A percentile compares a stretch with the other conserved stretches of the same genome.
Conservation (phyloP, 306 rosid species). For the Lathyrus tuberosus region DNA sequence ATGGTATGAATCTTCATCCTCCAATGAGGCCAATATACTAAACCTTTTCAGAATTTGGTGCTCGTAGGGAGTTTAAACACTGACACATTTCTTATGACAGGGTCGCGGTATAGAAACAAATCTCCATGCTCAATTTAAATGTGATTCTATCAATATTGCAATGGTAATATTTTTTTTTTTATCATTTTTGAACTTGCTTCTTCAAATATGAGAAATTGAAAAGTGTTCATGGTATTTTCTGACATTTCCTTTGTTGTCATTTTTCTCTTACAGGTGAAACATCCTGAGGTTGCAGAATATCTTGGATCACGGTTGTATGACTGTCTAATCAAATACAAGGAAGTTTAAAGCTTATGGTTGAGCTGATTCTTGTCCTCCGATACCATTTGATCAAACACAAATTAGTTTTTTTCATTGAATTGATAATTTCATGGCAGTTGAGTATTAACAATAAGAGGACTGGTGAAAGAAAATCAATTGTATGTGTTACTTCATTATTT, state of each 20-base stretch:
- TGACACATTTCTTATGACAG: conserved; percentile 49
- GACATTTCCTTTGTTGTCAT: conserved; percentile 17
- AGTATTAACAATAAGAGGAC: not conserved
- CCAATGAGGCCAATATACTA: not conserved
- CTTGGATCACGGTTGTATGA: conserved; percentile 92
- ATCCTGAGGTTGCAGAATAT: conserved; percentile 88
- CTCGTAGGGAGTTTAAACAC: not conserved
- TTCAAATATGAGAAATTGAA: not conserved
- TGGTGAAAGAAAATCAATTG: not conserved
- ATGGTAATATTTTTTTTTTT: conserved; percentile 59
- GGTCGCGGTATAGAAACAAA: conserved; percentile 97
- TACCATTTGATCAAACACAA: not conserved
- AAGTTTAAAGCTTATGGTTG: conserved; percentile 52
- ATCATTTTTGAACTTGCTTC: conserved; percentile 5
- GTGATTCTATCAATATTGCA: conserved; percentile 90
- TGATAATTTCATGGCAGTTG: not conserved
- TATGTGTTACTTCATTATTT: not conserved
- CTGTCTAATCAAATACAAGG: conserved; percentile 78
- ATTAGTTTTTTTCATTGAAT: not conserved
- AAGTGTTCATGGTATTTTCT: not conserved
- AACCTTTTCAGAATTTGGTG: not conserved
- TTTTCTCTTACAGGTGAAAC: conserved; percentile 70
- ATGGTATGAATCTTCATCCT: conserved; percentile 52
- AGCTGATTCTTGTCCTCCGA: conserved; percentile 19
- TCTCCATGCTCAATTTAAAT: conserved; percentile 82